Base-by-base conservation (phyloP, 257 asterid genomes). In the Thymus mandschuricus region DNA sequence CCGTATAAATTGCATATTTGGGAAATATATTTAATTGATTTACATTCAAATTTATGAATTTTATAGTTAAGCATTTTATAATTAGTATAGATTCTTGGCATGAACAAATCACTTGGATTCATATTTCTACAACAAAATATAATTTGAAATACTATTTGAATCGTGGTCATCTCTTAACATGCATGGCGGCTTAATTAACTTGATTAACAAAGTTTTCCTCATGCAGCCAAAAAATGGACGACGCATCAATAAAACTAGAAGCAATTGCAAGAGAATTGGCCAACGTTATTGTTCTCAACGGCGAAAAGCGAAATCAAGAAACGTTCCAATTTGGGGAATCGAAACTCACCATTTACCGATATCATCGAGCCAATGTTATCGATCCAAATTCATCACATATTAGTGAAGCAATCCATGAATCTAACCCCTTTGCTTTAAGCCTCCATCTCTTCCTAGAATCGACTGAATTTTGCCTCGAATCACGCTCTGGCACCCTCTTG, bases 401-500 rank as follows among this genome's bases (percentile, higher is more conserved):
- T 44, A 69, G 45, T 28, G 56, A 70, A 48, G 71, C 46, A 49
- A 60, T 30, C 64, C 63, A 60, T 71, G 80, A 81, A 69, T 72
- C 92, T 54, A 46, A 27, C 9, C 77, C 75, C 30, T 83, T 73
- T 72, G 82, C 89, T 57, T 60, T 86, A 56, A 75, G 80, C 68
- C 81, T 86, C 74, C 81, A 79, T 71, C 87, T 86, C 51, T 76
- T 81, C 62, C 81, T 86, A 1, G 85, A 78, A 27, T 56, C 82
- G 0, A 59, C 76, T 27, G 85, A 82, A 71, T 72, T 82, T 45
- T 74, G 72, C 40, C 67, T 79, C 49, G 64, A 65, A 5, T 49
- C 74, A 3, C 66, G 69, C 7, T 8, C 12, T 15, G 77, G 66
- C 21, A 21, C 21, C 55, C 51, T 72, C 6, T 51, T 75, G 28